Conservation (phyloP, 2,329 filamentous ascomycete genomes). For the Westerdykella sp. region DNA sequence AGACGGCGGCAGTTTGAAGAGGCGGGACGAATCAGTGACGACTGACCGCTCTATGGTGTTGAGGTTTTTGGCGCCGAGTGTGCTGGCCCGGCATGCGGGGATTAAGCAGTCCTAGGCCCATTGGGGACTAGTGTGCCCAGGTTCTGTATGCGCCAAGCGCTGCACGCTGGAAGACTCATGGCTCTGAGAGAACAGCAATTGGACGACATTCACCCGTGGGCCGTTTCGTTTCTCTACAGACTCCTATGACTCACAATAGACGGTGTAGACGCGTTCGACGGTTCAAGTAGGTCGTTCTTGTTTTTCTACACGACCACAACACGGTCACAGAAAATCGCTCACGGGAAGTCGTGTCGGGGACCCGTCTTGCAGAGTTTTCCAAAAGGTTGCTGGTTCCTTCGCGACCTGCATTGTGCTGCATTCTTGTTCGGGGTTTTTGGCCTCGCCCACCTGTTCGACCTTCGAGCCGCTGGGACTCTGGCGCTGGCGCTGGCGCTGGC, state of each 20-base stretch:
- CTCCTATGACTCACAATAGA: constrained; percentile 27
- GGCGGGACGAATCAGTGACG: constrained; percentile 20
- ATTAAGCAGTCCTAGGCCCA: constrained; percentile 6
- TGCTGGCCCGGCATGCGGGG: no score
- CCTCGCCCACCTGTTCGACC: not conserved
- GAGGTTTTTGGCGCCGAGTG: constrained; percentile 21
- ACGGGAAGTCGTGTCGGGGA: constrained; percentile 22
- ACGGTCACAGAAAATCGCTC: constrained; percentile 23
- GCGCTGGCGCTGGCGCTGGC: no score
- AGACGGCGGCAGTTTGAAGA: constrained; percentile 30
- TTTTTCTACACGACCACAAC: constrained; percentile 33
- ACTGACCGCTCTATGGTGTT: constrained; percentile 19
- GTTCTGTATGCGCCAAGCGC: not conserved
- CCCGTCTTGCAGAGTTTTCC: constrained; percentile 20
- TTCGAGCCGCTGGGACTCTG: constrained; percentile 11
- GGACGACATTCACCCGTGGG: constrained; percentile 18
- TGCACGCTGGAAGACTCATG: constrained; percentile 30
- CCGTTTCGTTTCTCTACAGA: constrained; percentile 29
- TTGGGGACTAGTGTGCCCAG: not conserved
- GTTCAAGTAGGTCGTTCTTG: constrained; percentile 15
- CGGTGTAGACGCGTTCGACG: constrained; percentile 1
- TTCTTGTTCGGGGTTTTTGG: not conserved
- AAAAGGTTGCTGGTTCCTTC: not conserved
- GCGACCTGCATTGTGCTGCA: not conserved
- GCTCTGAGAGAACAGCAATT: constrained; percentile 15